phyloP scores from a whole-genome alignment of 2,329 filamentous ascomycete species.

The Cercospora citrullina region DNA sequence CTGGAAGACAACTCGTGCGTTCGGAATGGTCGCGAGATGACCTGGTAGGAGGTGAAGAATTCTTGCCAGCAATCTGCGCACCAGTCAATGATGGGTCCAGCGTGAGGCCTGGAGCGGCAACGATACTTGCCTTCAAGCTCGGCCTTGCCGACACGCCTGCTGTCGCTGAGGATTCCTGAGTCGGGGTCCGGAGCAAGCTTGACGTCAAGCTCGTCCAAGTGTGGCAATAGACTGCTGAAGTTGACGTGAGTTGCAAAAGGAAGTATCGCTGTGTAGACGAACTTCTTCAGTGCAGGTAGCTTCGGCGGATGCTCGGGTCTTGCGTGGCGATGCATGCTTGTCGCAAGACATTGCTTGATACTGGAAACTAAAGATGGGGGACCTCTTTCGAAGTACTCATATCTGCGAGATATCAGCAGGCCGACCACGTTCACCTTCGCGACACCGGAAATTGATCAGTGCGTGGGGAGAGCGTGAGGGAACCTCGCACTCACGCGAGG shows the following conservation, averaged over 20 bases:
- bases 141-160: slow-evolving; percentile 43
- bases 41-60: slow-evolving; percentile 31
- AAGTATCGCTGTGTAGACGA: slow-evolving; percentile 39
- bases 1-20: slow-evolving; percentile 18
- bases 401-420: slow-evolving; percentile 34
- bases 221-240: slow-evolving; percentile 30
- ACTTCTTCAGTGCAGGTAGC: slow-evolving; percentile 8
- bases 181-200: slow-evolving; percentile 46
- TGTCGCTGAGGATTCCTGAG: slow-evolving; percentile 43
- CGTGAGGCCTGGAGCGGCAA: neutral
- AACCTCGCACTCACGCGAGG: neutral
- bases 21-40: slow-evolving; percentile 21
- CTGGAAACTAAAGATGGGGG: slow-evolving; percentile 44
- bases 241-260: slow-evolving; percentile 36
- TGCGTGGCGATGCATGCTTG: neutral
- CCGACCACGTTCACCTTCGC: neutral
- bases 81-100: neutral
- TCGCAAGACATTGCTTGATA: slow-evolving; percentile 31
- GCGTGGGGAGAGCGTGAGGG: neutral
- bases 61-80: slow-evolving; percentile 37
- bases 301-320: neutral
- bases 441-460: neutral
- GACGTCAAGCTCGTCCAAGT: slow-evolving; percentile 38
- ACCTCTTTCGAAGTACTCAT: slow-evolving; percentile 68
- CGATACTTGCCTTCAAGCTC: slow-evolving; percentile 34